A percentile compares a stretch with the other conserved stretches of the same genome.
These are phyloP conservation scores for Hansenula anomala DNA, from an alignment of 1,139 yeast genomes.

Conservation along the genomic window DNA sequence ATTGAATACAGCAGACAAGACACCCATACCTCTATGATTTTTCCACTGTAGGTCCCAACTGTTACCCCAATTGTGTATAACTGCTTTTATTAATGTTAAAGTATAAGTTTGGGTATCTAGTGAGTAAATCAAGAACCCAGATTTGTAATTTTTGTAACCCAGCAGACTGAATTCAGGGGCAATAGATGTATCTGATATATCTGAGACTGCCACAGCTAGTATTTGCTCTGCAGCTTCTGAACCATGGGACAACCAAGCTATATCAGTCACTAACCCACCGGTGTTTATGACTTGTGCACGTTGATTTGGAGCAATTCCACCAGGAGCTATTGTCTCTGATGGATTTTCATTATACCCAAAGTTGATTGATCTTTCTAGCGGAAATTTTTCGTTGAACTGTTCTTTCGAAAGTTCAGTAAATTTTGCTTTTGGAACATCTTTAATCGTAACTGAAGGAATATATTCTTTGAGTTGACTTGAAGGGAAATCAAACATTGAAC, in stretches of 20 bases:
- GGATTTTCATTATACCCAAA: slow-evolving; percentile 20
- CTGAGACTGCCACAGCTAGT: slow-evolving; percentile 48
- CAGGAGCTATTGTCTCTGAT: slow-evolving; percentile 14
- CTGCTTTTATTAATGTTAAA: slow-evolving; percentile 27
- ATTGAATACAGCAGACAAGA: slow-evolving; percentile 51
- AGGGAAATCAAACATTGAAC: slow-evolving; percentile 26
- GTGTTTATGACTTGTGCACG: slow-evolving; percentile 37
- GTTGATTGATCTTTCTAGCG: slow-evolving; percentile 6
- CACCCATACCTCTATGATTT: slow-evolving; percentile 27
- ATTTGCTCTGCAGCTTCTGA: slow-evolving; percentile 28
- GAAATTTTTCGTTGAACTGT: slow-evolving; percentile 14
- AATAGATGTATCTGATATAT: slow-evolving; percentile 27
- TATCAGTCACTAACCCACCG: slow-evolving; percentile 52
- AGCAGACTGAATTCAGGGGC: slow-evolving; percentile 28
- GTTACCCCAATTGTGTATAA: slow-evolving; percentile 49
- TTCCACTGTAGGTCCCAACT: slow-evolving; percentile 49
- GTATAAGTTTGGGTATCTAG: slow-evolving; percentile 28
- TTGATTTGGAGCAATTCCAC: slow-evolving; percentile 20
- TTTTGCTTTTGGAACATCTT: slow-evolving; percentile 2
- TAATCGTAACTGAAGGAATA: slow-evolving; percentile 9
- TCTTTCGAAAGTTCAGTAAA: neutral
- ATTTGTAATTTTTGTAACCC: slow-evolving; percentile 31
- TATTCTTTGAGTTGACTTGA: slow-evolving; percentile 12
- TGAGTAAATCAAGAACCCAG: slow-evolving; percentile 46
- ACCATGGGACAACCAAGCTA: slow-evolving; percentile 44